phyloP scores from a whole-genome alignment of 768 basidiomycete genomes.

The Tricholoma saponaceum region DNA sequence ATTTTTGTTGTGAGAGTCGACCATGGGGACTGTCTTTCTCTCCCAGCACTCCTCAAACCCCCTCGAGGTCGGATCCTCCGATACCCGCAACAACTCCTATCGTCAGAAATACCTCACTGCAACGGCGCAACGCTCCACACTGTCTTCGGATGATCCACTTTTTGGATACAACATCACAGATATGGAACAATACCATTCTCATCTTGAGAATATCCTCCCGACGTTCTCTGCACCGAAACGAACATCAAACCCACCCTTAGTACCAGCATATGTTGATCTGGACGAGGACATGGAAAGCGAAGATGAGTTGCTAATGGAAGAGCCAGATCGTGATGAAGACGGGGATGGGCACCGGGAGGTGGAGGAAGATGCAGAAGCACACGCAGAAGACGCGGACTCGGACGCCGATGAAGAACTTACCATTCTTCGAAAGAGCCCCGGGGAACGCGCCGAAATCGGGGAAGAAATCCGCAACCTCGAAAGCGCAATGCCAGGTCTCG shows the following conservation, averaged over 20 bases:
- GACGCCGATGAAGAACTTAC: conserved; percentile 61
- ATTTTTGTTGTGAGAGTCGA: neutral
- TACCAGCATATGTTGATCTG: conserved; percentile 33
- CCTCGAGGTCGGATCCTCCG: conserved; percentile 62
- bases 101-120: conserved; percentile 34
- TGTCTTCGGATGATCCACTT: conserved; percentile 50
- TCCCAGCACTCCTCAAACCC: conserved; percentile 77
- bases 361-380: conserved; percentile 30
- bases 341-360: conserved; percentile 21
- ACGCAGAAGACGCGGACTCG: conserved; percentile 24
- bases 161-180: conserved; percentile 33
- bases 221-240: conserved; percentile 8
- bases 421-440: conserved; percentile 48
- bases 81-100: conserved; percentile 46
- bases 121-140: conserved; percentile 21
- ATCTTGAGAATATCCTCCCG: conserved; percentile 43
- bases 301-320: conserved; percentile 15
- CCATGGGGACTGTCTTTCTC: conserved; percentile 39
- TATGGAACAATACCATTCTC: conserved; percentile 45
- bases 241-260: conserved; percentile 1
- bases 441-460: conserved; percentile 72
- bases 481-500: conserved; percentile 60
- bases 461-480: conserved; percentile 75
- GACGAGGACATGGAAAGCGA: conserved; percentile 51
- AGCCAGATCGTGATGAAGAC: conserved; percentile 22